Percentiles rank a stretch among this genome's conserved stretches.
These are phyloP conservation scores for Arabidopsis lyrata DNA, from an alignment of 441 rosid genomes.

Conservation along the genomic window DNA sequence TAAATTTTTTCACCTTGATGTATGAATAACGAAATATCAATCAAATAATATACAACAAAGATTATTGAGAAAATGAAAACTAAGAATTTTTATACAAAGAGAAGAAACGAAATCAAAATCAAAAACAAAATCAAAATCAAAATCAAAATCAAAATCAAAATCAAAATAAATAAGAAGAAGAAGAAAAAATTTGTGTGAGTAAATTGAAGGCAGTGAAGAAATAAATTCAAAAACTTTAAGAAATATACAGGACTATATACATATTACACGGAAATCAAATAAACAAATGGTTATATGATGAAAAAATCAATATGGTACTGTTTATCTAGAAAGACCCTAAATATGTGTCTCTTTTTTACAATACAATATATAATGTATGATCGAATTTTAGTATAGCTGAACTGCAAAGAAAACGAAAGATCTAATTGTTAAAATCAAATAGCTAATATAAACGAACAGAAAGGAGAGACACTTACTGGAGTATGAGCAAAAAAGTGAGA, in stretches of 20 bases:
- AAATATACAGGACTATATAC: background rate
- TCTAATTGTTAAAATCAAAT: background rate
- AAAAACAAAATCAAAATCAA: background rate
- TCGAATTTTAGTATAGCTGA: background rate
- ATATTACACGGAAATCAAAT: background rate
- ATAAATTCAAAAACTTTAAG: background rate
- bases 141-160: background rate
- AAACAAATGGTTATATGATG: background rate
- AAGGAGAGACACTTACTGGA: background rate
- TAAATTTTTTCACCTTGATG: background rate
- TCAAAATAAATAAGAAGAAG: background rate
- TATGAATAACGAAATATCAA: background rate
- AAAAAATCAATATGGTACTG: background rate
- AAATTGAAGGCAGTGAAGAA: background rate
- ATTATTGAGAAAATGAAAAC: background rate
- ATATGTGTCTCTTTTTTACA: background rate
- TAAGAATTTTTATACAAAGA: background rate
- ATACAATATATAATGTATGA: background rate
- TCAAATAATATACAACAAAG: background rate
- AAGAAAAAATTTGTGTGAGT: background rate
- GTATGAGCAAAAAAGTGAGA: background rate
- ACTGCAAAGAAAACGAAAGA: background rate
- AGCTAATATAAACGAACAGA: background rate
- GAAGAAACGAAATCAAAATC: background rate
- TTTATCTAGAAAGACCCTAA: background rate